A percentile compares a stretch with the other conserved stretches of the same genome.
These are phyloP conservation scores for Thuidium tamariscinum DNA, from an alignment of 225 moss, liverwort and hornwort genomes.

Conservation along the genomic window DNA sequence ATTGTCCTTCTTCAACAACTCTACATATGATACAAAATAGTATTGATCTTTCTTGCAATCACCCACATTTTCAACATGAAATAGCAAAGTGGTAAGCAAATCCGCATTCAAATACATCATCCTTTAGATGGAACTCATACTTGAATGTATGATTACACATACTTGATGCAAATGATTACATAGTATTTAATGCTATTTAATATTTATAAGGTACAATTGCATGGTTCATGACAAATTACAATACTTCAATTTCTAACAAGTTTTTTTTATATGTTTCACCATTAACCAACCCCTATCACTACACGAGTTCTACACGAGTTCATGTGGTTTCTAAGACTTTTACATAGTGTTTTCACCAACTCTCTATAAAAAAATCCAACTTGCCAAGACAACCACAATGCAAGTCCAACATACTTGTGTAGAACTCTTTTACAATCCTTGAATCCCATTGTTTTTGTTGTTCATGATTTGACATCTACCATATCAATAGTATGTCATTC, in stretches of 20 bases:
- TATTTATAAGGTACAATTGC: background rate
- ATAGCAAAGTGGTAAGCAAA: rapidly evolving
- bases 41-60: too few species aligned
- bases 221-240: rapidly evolving
- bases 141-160: background rate
- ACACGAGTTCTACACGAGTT: background rate
- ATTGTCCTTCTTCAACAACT: too few species aligned
- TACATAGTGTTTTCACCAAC: rapidly evolving
- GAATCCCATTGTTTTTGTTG: background rate
- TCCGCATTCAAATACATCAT: background rate
- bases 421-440: rapidly evolving
- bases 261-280: too few species aligned
- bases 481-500: too few species aligned
- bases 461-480: background rate
- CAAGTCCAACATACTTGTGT: background rate
- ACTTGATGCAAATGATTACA: rapidly evolving
- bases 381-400: rapidly evolving
- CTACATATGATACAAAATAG: too few species aligned
- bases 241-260: background rate
- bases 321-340: background rate
- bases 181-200: background rate
- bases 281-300: background rate
- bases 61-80: background rate
- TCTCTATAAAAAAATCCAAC: background rate
- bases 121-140: rapidly evolving